Evolutionary conservation across 1,139 yeast genomes (phyloP).

Genomic region (Candida sanyaensis): DNA sequence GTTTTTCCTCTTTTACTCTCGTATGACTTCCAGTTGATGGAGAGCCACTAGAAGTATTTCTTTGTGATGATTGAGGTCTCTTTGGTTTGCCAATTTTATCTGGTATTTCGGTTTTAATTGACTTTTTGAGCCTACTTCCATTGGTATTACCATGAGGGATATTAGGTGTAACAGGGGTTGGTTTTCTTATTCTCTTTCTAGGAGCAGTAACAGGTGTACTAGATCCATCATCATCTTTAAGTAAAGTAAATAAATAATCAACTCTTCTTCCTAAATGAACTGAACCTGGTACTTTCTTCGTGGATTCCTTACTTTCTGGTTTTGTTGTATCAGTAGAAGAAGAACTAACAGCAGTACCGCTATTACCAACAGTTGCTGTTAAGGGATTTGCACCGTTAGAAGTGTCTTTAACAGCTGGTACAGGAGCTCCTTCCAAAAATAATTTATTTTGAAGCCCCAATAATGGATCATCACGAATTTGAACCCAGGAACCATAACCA

Average conservation of each 20-base stretch:
- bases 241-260: constrained; percentile 75
- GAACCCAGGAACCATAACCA: constrained; percentile 96
- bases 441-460: constrained; percentile 84
- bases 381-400: constrained; percentile 9
- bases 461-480: constrained; percentile 93
- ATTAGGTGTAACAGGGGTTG: constrained; percentile 6
- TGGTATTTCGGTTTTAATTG: constrained; percentile 21
- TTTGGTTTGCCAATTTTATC: constrained; percentile 15
- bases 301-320: constrained; percentile 32
- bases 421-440: constrained; percentile 49
- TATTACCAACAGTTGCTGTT: constrained; percentile 6
- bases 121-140: constrained; percentile 12
- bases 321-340: constrained; percentile 18
- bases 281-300: constrained; percentile 83
- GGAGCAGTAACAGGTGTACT: constrained; percentile 12
- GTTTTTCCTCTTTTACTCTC: constrained; percentile 22
- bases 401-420: background rate
- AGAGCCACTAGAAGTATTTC: background rate
- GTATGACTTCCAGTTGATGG: constrained; percentile 10
- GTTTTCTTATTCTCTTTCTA: constrained; percentile 7
- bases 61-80: constrained; percentile 11
- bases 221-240: constrained; percentile 27
- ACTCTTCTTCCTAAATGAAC: constrained; percentile 94
- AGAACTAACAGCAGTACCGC: constrained; percentile 5
- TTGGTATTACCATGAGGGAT: constrained; percentile 11